Evolutionary conservation across 2,329 filamentous ascomycete species (phyloP).

Genomic region (Geosmithia putterillii): DNA sequence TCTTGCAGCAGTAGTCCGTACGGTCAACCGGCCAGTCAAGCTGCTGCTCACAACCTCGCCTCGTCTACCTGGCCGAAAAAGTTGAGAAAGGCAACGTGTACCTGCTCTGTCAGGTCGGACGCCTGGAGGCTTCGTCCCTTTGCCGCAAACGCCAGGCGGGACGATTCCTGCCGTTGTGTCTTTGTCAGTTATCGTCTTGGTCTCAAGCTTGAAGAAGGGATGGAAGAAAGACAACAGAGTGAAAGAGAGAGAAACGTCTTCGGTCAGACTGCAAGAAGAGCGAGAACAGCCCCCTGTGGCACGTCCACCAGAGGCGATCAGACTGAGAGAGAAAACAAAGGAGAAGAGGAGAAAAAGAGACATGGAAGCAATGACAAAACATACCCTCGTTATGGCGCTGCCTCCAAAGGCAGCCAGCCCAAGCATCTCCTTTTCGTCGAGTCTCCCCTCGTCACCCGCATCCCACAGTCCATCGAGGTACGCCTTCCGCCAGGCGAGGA

Average conservation of each 20-base stretch:
- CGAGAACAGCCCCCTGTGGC: too few relatives aligned
- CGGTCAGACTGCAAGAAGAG: too few relatives aligned
- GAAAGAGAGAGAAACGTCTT: too few relatives aligned
- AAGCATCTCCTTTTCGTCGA: conserved; percentile 48
- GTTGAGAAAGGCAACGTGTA: conserved; percentile 68
- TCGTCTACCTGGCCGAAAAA: conserved; percentile 73
- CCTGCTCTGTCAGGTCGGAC: conserved; percentile 82
- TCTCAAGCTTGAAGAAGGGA: too few relatives aligned
- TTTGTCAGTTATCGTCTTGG: neutral
- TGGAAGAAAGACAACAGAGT: too few relatives aligned
- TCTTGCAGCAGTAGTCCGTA: too few relatives aligned
- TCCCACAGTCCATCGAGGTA: conserved; percentile 79
- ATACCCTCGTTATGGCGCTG: conserved; percentile 70
- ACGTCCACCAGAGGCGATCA: too few relatives aligned
- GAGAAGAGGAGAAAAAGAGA: conserved; percentile 5
- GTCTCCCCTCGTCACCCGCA: conserved; percentile 28
- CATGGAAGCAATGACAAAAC: too few relatives aligned
- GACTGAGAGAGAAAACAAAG: neutral
- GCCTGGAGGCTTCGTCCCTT: conserved; percentile 84
- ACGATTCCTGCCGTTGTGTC: conserved; percentile 58
- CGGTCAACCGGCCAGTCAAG: too few relatives aligned
- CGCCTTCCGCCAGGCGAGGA: conserved; percentile 77
- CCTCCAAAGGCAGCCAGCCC: conserved; percentile 77
- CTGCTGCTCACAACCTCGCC: too few relatives aligned
- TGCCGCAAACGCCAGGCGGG: conserved; percentile 72